Conservation (phyloP, 2,329 filamentous ascomycete genomes). For the Stachybotrys elegans region DNA sequence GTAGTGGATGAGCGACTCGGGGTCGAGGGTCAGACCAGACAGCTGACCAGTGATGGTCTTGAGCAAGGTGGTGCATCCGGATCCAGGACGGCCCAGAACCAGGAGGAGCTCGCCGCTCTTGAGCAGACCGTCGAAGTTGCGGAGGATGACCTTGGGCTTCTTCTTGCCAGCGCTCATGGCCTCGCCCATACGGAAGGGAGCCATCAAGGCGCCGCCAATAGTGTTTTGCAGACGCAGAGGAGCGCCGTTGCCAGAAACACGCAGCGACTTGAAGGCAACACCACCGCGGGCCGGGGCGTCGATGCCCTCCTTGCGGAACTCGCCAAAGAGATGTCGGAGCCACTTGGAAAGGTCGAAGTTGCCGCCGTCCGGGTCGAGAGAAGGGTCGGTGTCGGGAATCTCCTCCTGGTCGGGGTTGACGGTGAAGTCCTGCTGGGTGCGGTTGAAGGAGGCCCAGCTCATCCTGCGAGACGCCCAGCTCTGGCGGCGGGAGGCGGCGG, state of each 20-base stretch:
- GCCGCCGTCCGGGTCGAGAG: not conserved
- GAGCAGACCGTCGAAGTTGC: constrained; percentile 46
- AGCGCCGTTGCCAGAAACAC: constrained; percentile 35
- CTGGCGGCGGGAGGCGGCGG: not conserved
- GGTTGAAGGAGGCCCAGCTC: not conserved
- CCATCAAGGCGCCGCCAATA: constrained; percentile 22
- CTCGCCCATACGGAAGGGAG: not conserved
- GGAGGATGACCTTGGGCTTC: constrained; percentile 18
- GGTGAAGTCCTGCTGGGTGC: not conserved
- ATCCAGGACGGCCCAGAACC: constrained; percentile 42
- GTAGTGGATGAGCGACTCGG: constrained; percentile 58
- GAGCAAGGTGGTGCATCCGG: constrained; percentile 59
- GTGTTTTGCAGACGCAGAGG: constrained; percentile 38
- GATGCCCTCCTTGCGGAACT: not conserved
- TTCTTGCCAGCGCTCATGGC: not conserved
- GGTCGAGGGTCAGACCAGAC: constrained; percentile 54
- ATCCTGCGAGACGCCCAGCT: not conserved
- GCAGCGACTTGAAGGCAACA: constrained; percentile 36
- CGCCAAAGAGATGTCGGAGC: not conserved
- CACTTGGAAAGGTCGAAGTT: not conserved
- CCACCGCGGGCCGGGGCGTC: constrained; percentile 16
- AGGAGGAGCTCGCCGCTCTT: constrained; percentile 51
- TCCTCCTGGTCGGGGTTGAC: not conserved
- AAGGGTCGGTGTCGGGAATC: not conserved
- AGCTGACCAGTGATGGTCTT: constrained; percentile 51